Evolutionary conservation across 805 yeast genomes (phyloP).

Genomic region (Kodamaea jinghongensis): DNA sequence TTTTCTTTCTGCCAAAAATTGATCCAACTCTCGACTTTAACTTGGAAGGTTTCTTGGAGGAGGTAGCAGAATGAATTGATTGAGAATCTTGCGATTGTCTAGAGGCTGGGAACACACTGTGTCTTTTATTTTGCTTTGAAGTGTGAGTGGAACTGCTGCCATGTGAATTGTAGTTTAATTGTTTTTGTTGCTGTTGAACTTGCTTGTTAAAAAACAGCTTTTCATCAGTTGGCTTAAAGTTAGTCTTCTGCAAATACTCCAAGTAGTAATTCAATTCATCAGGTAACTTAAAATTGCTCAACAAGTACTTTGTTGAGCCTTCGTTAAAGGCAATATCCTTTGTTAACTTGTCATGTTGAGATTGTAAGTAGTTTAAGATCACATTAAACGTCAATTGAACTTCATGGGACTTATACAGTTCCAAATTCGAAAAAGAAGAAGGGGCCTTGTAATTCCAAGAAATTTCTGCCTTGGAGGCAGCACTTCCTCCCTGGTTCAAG

Average conservation of each 20-base stretch:
- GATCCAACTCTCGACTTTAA: constrained; percentile 75
- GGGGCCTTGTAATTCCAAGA: constrained; percentile 82
- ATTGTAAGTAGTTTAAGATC: constrained; percentile 56
- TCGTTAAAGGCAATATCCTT: constrained; percentile 47
- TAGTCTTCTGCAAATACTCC: constrained; percentile 28
- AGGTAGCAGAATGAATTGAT: constrained; percentile 12
- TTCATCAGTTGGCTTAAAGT: constrained; percentile 15
- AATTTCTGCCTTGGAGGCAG: constrained; percentile 37
- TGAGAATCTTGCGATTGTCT: constrained; percentile 8
- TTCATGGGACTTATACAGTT: constrained; percentile 63
- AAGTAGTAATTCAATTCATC: constrained; percentile 38
- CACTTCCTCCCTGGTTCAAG: constrained; percentile 15
- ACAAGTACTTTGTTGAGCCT: constrained; percentile 58
- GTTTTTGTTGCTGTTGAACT: constrained; percentile 13
- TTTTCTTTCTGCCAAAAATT: constrained; percentile 60
- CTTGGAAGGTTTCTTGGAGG: constrained; percentile 32
- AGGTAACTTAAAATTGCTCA: constrained; percentile 43
- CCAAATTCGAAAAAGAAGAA: constrained; percentile 69
- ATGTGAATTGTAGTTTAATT: constrained; percentile 3
- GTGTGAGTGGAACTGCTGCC: not conserved
- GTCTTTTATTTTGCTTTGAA: constrained; percentile 6
- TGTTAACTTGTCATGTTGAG: constrained; percentile 23
- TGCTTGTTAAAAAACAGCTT: constrained; percentile 12
- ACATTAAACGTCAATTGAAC: constrained; percentile 58
- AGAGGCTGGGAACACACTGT: constrained; percentile 7